These are phyloP conservation scores for Rhizopus microsporus DNA, from an alignment of 371 early-diverging fungal genomes.

Conservation along the genomic window DNA sequence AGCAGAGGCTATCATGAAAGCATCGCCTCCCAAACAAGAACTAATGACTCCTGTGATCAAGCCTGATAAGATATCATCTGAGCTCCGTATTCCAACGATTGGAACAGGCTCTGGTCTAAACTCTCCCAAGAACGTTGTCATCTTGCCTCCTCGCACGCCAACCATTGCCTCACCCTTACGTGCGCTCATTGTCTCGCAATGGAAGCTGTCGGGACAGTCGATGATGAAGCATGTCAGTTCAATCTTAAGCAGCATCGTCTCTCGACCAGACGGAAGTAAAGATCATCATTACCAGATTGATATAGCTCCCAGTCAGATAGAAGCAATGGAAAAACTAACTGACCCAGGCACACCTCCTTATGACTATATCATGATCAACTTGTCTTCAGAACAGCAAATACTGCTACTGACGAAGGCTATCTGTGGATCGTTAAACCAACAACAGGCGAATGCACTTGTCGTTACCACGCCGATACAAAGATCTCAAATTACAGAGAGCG, in stretches of 20 bases:
- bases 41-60: not conserved
- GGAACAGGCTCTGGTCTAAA: constrained; percentile 14
- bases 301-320: constrained; percentile 33
- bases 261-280: not conserved
- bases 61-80: not conserved
- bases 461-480: constrained; percentile 65
- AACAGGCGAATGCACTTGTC: constrained; percentile 48
- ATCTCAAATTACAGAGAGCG: constrained; percentile 52
- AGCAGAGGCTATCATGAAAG: constrained; percentile 9
- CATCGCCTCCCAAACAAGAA: not conserved
- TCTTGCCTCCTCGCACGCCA: constrained; percentile 43
- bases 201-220: constrained; percentile 40
- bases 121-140: constrained; percentile 22
- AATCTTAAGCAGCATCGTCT: constrained; percentile 25
- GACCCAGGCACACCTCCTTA: constrained; percentile 37
- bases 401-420: constrained; percentile 45
- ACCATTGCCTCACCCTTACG: constrained; percentile 31
- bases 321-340: constrained; percentile 33
- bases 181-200: constrained; percentile 45
- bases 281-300: constrained; percentile 22
- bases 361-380: constrained; percentile 56
- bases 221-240: constrained; percentile 43
- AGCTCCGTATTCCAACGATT: constrained; percentile 23
- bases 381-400: constrained; percentile 52
- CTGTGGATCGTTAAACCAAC: constrained; percentile 38